phyloP scores from a whole-genome alignment of 345 rosid species.

The Raphanus sativus region DNA sequence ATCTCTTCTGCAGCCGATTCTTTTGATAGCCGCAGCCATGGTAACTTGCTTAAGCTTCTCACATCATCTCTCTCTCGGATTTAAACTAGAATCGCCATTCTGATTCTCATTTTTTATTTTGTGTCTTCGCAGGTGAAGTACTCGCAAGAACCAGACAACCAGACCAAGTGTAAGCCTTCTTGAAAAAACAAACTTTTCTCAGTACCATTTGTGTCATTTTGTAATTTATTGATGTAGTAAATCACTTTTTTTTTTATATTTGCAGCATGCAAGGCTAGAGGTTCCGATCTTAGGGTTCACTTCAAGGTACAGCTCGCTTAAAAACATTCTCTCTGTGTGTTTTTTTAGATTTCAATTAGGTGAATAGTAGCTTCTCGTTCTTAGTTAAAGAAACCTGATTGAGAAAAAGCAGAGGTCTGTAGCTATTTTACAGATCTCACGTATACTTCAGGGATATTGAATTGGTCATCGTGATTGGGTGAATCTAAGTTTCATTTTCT shows the following conservation, averaged over 20 bases:
- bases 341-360: background rate
- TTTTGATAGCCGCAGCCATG: conserved; percentile 30
- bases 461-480: conserved; percentile 60
- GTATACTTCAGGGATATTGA: conserved; percentile 55
- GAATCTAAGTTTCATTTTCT: conserved; percentile 46
- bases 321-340: background rate
- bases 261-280: conserved; percentile 87
- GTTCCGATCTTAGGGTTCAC: conserved; percentile 90
- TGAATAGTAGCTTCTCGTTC: background rate
- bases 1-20: conserved; percentile 25
- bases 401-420: conserved; percentile 61
- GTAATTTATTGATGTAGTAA: background rate
- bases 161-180: conserved; percentile 68
- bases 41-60: conserved; percentile 25
- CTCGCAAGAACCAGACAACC: conserved; percentile 86
- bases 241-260: background rate
- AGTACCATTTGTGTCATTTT: background rate
- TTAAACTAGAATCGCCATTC: background rate
- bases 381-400: conserved; percentile 43
- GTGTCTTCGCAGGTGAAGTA: conserved; percentile 75
- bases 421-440: conserved; percentile 53
- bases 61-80: background rate
- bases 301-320: conserved; percentile 61
- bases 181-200: background rate
- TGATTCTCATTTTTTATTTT: background rate